Evolutionary conservation across 768 basidiomycete genomes (phyloP).

Genomic region (Naganishia onofrii): DNA sequence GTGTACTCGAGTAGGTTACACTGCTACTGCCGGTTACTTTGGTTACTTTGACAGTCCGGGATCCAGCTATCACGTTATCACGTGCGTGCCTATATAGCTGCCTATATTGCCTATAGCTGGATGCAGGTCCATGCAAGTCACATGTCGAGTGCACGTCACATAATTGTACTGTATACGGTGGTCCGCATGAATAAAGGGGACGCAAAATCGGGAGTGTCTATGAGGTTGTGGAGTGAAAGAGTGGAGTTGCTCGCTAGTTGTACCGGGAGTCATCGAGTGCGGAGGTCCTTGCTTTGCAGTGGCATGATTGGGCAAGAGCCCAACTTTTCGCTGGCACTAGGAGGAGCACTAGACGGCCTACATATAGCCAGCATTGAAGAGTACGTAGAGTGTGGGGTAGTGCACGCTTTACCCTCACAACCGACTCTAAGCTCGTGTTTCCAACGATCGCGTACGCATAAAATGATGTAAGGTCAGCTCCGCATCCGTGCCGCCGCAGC

Average conservation of each 20-base stretch:
- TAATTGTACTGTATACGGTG: too few relatives aligned
- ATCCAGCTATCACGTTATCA: too few relatives aligned
- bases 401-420: conserved; percentile 9
- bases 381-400: conserved; percentile 5
- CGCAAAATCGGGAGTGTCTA: not conserved
- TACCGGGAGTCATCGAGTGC: not conserved
- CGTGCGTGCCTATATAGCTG: too few relatives aligned
- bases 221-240: not conserved
- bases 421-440: conserved; percentile 14
- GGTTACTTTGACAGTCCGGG: too few relatives aligned
- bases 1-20: too few relatives aligned
- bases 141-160: too few relatives aligned
- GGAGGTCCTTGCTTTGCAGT: not conserved
- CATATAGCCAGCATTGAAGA: not conserved
- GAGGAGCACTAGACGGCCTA: not conserved
- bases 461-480: conserved; percentile 11
- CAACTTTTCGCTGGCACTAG: not conserved
- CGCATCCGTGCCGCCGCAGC: conserved; percentile 13
- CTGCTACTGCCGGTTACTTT: too few relatives aligned
- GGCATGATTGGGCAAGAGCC: too few relatives aligned
- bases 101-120: too few relatives aligned
- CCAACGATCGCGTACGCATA: not conserved
- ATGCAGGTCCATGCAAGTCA: too few relatives aligned
- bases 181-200: too few relatives aligned
- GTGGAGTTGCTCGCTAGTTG: not conserved